These are phyloP conservation scores for Cyphellophora europaea DNA, from an alignment of 2,329 filamentous ascomycete species.

Conservation along the genomic window DNA sequence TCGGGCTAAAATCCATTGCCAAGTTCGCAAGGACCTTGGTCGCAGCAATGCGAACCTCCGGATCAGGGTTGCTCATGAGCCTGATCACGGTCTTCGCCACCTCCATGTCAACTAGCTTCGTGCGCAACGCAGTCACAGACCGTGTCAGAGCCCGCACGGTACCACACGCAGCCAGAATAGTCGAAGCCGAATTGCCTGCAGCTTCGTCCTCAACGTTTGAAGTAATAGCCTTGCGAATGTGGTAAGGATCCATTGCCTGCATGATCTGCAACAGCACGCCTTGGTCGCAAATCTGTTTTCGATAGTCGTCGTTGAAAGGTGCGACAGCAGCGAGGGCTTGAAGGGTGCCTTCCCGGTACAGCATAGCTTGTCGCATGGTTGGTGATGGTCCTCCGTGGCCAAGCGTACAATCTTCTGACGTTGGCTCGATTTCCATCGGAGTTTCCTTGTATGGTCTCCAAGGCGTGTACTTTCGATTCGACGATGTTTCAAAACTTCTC, in stretches of 20 bases:
- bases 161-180: slow-evolving; percentile 78
- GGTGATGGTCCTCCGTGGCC: slow-evolving; percentile 47
- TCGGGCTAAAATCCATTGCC: slow-evolving; percentile 79
- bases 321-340: slow-evolving; percentile 74
- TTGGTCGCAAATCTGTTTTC: slow-evolving; percentile 72
- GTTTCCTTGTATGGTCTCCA: slow-evolving; percentile 14
- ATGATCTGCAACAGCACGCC: slow-evolving; percentile 75
- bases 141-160: slow-evolving; percentile 72
- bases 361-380: slow-evolving; percentile 59
- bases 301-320: slow-evolving; percentile 71
- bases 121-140: slow-evolving; percentile 74
- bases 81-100: slow-evolving; percentile 68
- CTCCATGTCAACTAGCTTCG: slow-evolving; percentile 75
- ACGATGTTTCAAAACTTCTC: slow-evolving; percentile 53
- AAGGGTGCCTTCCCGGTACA: slow-evolving; percentile 64
- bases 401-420: slow-evolving; percentile 4
- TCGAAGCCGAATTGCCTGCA: slow-evolving; percentile 65
- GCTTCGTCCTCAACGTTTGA: slow-evolving; percentile 1
- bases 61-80: slow-evolving; percentile 63
- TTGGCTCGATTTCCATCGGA: slow-evolving; percentile 1
- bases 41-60: slow-evolving; percentile 76
- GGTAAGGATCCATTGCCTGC: slow-evolving; percentile 62
- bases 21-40: slow-evolving; percentile 79
- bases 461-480: slow-evolving; percentile 25
- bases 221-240: slow-evolving; percentile 6